Base-by-base conservation (phyloP, 2,329 filamentous ascomycete species). In the Fusarium hainanense region DNA sequence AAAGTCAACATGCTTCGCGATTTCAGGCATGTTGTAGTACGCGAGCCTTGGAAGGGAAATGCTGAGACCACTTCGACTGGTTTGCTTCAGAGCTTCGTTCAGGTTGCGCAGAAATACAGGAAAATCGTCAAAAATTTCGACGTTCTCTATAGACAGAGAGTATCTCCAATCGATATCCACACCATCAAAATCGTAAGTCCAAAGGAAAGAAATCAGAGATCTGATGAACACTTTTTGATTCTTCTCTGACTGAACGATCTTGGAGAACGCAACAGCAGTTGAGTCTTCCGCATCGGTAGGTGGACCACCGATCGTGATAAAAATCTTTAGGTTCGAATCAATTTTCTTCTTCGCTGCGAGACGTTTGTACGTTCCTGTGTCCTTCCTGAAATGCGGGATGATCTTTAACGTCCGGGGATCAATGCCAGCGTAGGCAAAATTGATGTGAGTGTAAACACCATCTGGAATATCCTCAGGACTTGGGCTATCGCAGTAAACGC, bases 221-320 rank as follows among this genome's bases (percentile, higher is more conserved):
- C 27, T 57, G 13, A 68, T 54, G 7, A 71, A 69, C 1, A 21
- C 23, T 1, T 44, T 52, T 8, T 46, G 48, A 2, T 56, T 62
- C 0, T 13, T 18, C 7, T 58, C 13, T 8, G 52, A 58, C 0
- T 3, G 11, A 21, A 44, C 50, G n/a, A 72, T 62, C 2, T 62
- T 23, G 9, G 28, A 69, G 34, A 80, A 81, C 7, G 74, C 52
- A 63, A 56, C 71, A 9, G 61, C 54, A 1, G 71, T 77, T 3
- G 74, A 71, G 11, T 75, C 76, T 1, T n/a, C 40, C 72, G 84
- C 79, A 49, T 76, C 81, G 46, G 83, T 80, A 3, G 77, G 70
- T 77, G 79, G 84, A 0, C 83, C 82, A 2, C 82, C 82, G 7
- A 85, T 61, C 6, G 48, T 3, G 3, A 58, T 58, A 4, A 54